A percentile compares a stretch with the other conserved stretches of the same genome.
These are phyloP conservation scores for Diplosphaera chodatii DNA, from an alignment of 139 green algal species.

Conservation along the genomic window DNA sequence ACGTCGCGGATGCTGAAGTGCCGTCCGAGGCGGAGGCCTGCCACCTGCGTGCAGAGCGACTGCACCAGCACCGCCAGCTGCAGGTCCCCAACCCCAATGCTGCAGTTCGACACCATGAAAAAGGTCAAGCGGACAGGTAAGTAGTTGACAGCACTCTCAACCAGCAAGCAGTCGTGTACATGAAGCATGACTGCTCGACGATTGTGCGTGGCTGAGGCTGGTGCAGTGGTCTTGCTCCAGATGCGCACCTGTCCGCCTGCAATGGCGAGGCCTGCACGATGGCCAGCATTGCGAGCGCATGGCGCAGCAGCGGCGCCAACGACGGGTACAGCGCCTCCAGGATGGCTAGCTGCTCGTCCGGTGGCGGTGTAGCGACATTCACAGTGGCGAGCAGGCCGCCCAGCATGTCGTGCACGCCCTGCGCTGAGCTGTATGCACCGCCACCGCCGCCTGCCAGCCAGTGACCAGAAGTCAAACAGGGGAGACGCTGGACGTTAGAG, in stretches of 20 bases:
- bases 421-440: slow-evolving; percentile 29
- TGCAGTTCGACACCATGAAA: too few species aligned
- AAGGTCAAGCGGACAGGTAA: too few species aligned
- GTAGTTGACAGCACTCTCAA: too few species aligned
- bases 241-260: not conserved
- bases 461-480: too few species aligned
- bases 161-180: too few species aligned
- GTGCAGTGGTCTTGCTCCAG: too few species aligned
- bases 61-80: not conserved
- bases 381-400: slow-evolving; percentile 61
- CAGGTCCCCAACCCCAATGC: not conserved
- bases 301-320: slow-evolving; percentile 58
- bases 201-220: too few species aligned
- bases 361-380: slow-evolving; percentile 39
- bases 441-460: slow-evolving; percentile 17
- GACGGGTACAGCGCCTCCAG: slow-evolving; percentile 49
- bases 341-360: slow-evolving; percentile 69
- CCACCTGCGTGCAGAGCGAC: not conserved
- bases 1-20: slow-evolving; percentile 74
- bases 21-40: slow-evolving; percentile 41
- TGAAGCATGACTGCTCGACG: too few species aligned
- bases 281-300: slow-evolving; percentile 45
- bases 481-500: too few species aligned
- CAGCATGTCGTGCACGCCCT: slow-evolving; percentile 59
- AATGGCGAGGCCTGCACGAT: slow-evolving; percentile 23